Base-by-base conservation (phyloP, 176 grass and related monocot species). In the Tillandsia leiboldiana region DNA sequence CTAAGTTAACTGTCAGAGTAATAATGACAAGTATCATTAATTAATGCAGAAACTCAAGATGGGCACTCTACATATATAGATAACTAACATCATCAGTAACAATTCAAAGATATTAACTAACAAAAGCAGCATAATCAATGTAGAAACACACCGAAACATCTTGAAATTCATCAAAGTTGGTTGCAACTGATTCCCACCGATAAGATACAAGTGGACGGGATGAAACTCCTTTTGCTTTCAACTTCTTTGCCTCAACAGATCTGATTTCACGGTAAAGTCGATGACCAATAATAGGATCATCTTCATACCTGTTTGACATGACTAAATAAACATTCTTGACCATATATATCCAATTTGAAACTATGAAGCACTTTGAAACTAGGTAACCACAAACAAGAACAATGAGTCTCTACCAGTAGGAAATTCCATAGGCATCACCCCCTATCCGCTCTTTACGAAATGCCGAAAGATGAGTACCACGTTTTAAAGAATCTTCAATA, bases 251-350 rank as follows among this genome's bases (percentile, higher is more conserved):
- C 61, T 90, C 89, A 51, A 90, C 86, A 57, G 72, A 82, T 72
- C 89, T 92, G 74, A 92, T 97, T 79, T 97, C 94, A 20, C 94
- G 84, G 73, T 97, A 97, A 11, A 97, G 70, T 22, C 94, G 77
- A 90, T 92, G 86, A 14, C 94, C 94, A 66, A 97, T 72, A 51
- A 90, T 66, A 50, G 86, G 79, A 74, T 97, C 94, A 72, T 92
- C 86, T 62, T 97, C 94, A 23, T 92, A 97, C 94, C 94, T 97
- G 56, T 54, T 67, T 59, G 9, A 18, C 72, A 80, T 69, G 0
- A 50, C 64, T 64, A 81, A 69, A 77, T 79, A 68, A 79, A 13
- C 13, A 77, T 26, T 65, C 61, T 64, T 66, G 49, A 48, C 23
- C 65, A 71, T 26, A 47, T 56, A 17, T 73, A 75, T 42, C 33